phyloP scores from a whole-genome alignment of 2,329 filamentous ascomycete genomes.

The Colletotrichum nymphaeae region DNA sequence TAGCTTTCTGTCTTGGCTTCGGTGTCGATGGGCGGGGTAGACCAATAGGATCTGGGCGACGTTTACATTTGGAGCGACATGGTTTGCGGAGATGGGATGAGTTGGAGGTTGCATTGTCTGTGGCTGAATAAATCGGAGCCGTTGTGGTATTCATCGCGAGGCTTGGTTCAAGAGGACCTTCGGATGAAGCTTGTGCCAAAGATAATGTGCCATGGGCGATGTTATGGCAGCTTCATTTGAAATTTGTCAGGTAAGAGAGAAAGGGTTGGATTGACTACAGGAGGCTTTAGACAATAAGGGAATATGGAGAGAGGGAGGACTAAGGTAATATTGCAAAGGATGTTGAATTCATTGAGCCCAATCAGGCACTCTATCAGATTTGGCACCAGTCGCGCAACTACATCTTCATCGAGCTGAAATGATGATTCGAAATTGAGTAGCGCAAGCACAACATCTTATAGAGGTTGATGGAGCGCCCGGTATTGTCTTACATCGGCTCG shows the following conservation, averaged over 20 bases:
- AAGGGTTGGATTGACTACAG: not conserved
- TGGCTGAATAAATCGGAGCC: not conserved
- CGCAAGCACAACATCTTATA: not conserved
- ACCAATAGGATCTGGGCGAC: not conserved
- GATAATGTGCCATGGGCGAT: not conserved
- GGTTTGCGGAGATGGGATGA: not conserved
- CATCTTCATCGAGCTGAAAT: not conserved
- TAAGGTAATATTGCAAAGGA: accelerated
- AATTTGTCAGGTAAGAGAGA: not conserved
- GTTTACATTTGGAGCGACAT: not conserved
- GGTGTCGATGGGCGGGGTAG: constrained; percentile 7
- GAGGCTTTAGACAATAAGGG: too few relatives aligned
- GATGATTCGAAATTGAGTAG: too few relatives aligned
- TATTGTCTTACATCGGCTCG: not conserved
- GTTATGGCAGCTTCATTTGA: not conserved
- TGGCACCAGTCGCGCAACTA: not conserved
- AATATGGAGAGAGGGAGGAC: too few relatives aligned
- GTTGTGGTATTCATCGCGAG: not conserved
- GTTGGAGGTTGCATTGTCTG: not conserved
- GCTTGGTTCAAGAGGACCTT: not conserved
- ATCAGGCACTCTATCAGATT: not conserved
- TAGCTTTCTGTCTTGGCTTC: constrained; percentile 11
- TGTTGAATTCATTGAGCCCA: too few relatives aligned
- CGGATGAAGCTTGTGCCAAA: not conserved
- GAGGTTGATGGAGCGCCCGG: not conserved